A percentile compares a stretch with the other conserved stretches of the same genome.
Evolutionary conservation across 257 asterid species (phyloP).

Genomic region (Solanum dulcamara): DNA sequence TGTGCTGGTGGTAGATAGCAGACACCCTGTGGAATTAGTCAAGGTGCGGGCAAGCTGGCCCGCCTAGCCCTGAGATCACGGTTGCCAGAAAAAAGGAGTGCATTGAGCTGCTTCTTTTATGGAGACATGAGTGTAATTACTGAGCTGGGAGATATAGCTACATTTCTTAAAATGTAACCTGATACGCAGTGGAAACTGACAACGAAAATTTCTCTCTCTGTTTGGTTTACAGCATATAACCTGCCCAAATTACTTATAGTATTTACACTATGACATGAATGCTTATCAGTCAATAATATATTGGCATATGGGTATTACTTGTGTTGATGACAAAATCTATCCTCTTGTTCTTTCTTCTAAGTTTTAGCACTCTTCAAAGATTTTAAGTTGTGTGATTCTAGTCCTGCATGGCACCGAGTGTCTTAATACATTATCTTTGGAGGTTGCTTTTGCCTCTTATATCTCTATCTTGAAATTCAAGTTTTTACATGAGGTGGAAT

Average conservation of each 20-base stretch:
- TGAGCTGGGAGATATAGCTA: background rate
- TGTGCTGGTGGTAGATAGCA: background rate
- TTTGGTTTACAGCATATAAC: background rate
- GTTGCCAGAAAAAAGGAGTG: background rate
- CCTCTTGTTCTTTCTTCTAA: background rate
- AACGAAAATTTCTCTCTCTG: background rate
- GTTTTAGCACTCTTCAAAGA: background rate
- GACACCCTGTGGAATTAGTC: background rate
- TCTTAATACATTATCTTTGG: background rate
- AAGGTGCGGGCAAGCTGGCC: background rate
- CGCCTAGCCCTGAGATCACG: too few relatives aligned
- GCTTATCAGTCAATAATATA: background rate
- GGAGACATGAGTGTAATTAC: background rate
- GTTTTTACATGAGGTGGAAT: background rate
- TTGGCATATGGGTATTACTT: background rate
- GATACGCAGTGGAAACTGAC: background rate
- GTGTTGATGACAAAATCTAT: background rate
- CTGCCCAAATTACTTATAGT: background rate
- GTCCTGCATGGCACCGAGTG: background rate
- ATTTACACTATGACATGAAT: background rate
- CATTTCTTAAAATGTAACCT: background rate
- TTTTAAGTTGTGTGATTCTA: background rate
- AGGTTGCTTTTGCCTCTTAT: background rate
- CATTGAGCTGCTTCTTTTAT: background rate
- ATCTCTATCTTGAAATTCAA: background rate